These are phyloP conservation scores for Candida gorgasii DNA, from an alignment of 805 yeast genomes.

Conservation along the genomic window DNA sequence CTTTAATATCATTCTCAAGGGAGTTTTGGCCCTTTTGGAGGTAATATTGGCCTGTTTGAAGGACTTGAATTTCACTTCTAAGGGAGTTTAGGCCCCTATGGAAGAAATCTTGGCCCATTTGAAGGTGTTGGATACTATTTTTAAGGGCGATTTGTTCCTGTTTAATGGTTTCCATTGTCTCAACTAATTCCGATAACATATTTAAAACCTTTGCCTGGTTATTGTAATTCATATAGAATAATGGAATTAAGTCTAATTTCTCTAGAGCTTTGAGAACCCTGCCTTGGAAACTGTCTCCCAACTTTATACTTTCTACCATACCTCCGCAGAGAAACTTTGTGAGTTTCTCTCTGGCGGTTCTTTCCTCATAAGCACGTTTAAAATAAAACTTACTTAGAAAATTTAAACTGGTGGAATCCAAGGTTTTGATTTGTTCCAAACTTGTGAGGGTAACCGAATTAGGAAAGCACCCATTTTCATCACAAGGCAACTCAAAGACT, in stretches of 20 bases:
- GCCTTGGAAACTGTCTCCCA: neutral
- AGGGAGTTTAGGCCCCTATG: no score
- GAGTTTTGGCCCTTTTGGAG: no score
- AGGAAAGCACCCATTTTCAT: neutral
- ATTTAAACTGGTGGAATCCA: neutral
- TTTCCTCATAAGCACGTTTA: neutral
- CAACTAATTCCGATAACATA: no score
- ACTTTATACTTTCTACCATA: neutral
- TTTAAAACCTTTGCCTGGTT: no score
- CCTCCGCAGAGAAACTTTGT: neutral
- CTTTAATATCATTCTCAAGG: no score
- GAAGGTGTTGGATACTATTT: no score
- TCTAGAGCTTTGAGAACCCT: neutral
- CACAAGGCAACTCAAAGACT: neutral
- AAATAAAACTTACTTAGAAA: neutral
- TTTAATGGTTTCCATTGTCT: no score
- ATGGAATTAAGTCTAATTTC: neutral
- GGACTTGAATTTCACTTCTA: no score
- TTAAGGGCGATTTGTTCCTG: no score
- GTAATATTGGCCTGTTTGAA: no score
- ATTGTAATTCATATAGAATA: no score
- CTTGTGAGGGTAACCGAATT: neutral
- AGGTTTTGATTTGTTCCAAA: neutral
- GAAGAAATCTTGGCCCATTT: no score
- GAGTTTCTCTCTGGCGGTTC: neutral